phyloP scores from a whole-genome alignment of 225 moss, liverwort and hornwort genomes.

The Sphagnum contortum region DNA sequence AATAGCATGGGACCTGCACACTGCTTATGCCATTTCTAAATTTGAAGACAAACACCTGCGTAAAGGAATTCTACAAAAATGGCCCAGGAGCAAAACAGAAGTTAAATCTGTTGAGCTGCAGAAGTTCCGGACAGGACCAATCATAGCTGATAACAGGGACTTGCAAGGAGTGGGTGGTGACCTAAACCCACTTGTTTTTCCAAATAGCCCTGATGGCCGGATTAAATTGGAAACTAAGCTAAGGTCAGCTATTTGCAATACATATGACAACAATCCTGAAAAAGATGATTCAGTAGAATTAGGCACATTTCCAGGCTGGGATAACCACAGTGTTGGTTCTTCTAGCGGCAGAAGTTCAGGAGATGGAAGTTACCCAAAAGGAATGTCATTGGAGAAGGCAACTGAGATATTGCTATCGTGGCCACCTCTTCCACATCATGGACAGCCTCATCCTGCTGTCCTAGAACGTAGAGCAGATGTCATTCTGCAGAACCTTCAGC shows the following conservation, averaged over 20 bases:
- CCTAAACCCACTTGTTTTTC: too few species aligned
- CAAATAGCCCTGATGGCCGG: too few species aligned
- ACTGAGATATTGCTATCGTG: conserved; percentile 25
- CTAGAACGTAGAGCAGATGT: conserved; percentile 22
- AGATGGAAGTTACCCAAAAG: conserved; percentile 6
- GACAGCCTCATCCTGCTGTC: conserved; percentile 35
- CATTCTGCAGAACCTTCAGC: conserved; percentile 24
- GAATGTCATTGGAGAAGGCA: conserved; percentile 18
- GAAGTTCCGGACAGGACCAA: too few species aligned
- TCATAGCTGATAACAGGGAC: too few species aligned
- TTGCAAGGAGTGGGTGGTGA: too few species aligned
- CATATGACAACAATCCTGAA: too few species aligned
- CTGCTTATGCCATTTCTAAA: conserved; percentile 43
- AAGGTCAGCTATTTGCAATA: too few species aligned
- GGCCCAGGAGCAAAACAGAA: conserved; percentile 2
- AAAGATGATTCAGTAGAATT: too few species aligned
- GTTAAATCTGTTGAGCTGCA: too few species aligned
- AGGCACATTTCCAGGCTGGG: too few species aligned
- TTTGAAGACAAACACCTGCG: conserved; percentile 1
- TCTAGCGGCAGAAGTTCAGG: neutral
- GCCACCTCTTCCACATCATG: conserved; percentile 21
- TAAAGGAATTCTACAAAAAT: neutral
- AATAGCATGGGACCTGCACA: conserved; percentile 54
- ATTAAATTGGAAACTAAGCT: too few species aligned
- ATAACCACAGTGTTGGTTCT: neutral